A percentile compares a stretch with the other conserved stretches of the same genome.
phyloP scores from a whole-genome alignment of 2,329 filamentous ascomycete genomes.

The Phaeoacremonium minimum region DNA sequence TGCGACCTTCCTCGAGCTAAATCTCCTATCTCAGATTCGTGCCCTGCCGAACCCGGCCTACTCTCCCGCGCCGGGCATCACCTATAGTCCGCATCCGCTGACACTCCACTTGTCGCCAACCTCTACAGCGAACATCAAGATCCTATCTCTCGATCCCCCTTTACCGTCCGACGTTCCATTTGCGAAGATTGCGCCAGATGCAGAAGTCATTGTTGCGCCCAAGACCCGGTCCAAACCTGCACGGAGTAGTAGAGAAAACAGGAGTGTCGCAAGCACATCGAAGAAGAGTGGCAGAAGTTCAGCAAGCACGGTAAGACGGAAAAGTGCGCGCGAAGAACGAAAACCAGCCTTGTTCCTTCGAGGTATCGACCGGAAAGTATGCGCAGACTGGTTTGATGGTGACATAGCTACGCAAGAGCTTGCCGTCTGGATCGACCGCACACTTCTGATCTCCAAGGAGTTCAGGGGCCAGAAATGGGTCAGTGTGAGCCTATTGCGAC shows the following conservation, averaged over 20 bases:
- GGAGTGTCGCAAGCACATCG: conserved; percentile 76
- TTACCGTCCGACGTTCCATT: conserved; percentile 68
- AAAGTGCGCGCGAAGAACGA: conserved; percentile 56
- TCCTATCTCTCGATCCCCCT: conserved; percentile 77
- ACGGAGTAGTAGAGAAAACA: conserved; percentile 65
- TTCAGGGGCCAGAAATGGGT: conserved; percentile 76
- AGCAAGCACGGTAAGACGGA: conserved; percentile 60
- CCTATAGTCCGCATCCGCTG: conserved; percentile 67
- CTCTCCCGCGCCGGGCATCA: conserved; percentile 42
- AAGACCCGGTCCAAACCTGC: conserved; percentile 74
- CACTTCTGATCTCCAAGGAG: conserved; percentile 66
- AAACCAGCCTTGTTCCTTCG: conserved; percentile 72
- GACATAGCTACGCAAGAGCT: conserved; percentile 54
- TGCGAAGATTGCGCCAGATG: conserved; percentile 88
- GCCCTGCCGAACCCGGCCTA: conserved; percentile 84
- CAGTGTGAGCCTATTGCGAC: conserved; percentile 79
- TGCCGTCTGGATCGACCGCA: conserved; percentile 80
- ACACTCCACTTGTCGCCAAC: conserved; percentile 93
- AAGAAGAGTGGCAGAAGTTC: conserved; percentile 73
- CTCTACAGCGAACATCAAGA: conserved; percentile 86
- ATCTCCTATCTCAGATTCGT: conserved; percentile 87
- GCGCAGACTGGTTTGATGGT: conserved; percentile 75
- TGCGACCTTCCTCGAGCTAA: conserved; percentile 90
- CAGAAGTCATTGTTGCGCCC: conserved; percentile 94
- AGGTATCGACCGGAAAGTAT: conserved; percentile 67